Conservation (phyloP, 148 eudicot genomes). For the Gaultheria prostrata region DNA sequence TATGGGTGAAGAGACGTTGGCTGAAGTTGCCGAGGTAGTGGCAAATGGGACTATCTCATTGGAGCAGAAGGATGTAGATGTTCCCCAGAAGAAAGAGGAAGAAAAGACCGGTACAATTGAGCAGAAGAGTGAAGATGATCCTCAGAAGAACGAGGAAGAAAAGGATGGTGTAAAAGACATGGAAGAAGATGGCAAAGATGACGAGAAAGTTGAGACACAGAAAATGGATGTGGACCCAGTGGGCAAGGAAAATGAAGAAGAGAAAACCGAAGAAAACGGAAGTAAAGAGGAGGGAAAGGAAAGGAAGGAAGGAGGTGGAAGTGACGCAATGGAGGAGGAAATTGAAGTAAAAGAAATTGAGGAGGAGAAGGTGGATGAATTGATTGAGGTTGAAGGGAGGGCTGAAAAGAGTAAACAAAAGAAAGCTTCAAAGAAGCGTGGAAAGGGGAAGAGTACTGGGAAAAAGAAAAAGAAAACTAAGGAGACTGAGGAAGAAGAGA, state of each 20-base stretch:
- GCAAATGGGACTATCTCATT: slow-evolving; percentile 37
- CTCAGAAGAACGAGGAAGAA: slow-evolving; percentile 38
- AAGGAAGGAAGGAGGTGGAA: slow-evolving; percentile 16
- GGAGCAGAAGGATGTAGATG: slow-evolving; percentile 29
- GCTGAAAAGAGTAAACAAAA: slow-evolving; percentile 31
- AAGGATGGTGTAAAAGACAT: slow-evolving; percentile 41
- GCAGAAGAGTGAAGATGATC: slow-evolving; percentile 31
- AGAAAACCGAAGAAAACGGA: slow-evolving; percentile 11
- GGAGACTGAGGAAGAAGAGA: slow-evolving; percentile 18
- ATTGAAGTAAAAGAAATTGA: slow-evolving; percentile 42
- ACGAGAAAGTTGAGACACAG: slow-evolving; percentile 22
- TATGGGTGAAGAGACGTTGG: slow-evolving; percentile 65
- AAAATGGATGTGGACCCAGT: slow-evolving; percentile 43
- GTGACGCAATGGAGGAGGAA: slow-evolving; percentile 28
- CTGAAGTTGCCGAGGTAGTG: slow-evolving; percentile 38
- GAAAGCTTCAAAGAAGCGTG: slow-evolving; percentile 28
- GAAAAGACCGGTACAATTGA: slow-evolving; percentile 19
- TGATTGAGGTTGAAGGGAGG: slow-evolving; percentile 30
- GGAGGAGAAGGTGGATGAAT: slow-evolving; percentile 33
- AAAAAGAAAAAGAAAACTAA: background rate
- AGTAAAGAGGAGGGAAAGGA: slow-evolving; percentile 12
- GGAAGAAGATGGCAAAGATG: slow-evolving; percentile 48
- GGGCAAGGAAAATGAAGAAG: slow-evolving; percentile 30
- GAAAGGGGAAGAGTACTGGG: slow-evolving; percentile 11
- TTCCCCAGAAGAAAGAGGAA: slow-evolving; percentile 33